Base-by-base conservation (phyloP, 1,284 basidiomycete genomes). In the Malassezia yamatoensis region DNA sequence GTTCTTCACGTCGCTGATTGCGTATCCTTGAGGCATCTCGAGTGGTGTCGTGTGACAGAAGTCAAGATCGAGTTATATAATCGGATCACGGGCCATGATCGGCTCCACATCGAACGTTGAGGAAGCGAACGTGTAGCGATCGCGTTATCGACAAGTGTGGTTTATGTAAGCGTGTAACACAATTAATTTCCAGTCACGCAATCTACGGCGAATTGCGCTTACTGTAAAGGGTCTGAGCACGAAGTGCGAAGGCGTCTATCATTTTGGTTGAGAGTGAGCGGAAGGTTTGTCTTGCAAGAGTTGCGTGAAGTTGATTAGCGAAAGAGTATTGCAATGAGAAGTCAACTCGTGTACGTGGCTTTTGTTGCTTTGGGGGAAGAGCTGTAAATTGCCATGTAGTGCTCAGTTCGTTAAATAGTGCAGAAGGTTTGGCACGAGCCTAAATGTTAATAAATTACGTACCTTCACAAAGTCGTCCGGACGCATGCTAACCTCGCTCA, bases 241-340 rank as follows among this genome's bases (percentile, higher is more conserved):
- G 80, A 64, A 85, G 79, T 76, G 94, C 88, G 68, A 98, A 98
- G 4, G 90, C 90, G 58, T 85, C 79, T 21, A 96, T 85, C 88
- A 94, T 96, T 76, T 86, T 80, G 60, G 82, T 82, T 8, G 87
- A 88, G 9, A 94, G 85, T 70, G 86, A 83, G 20, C 85, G 85
- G 69, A 96, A 88, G 67, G 94, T 88, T 11, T 84, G 79, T 21
- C 84, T 81, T 5, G 87, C 87, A 16, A 90, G 81, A 1, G 84
- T 81, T 1, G 87, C 86, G 71, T 96, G 85, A 36, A 93, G 66
- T 0, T 90, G 90, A 71, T 85, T 91, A 41, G 85, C 80, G 70
- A 96, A 96, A 21, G 85, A 83, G 74, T 88, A 98, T 1, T 81
- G 80, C 33, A 98, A 79, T 12, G 62, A 63, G 21, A 76, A 72